Base-by-base conservation (phyloP, 805 yeast species). In the Yarrowia bubula region DNA sequence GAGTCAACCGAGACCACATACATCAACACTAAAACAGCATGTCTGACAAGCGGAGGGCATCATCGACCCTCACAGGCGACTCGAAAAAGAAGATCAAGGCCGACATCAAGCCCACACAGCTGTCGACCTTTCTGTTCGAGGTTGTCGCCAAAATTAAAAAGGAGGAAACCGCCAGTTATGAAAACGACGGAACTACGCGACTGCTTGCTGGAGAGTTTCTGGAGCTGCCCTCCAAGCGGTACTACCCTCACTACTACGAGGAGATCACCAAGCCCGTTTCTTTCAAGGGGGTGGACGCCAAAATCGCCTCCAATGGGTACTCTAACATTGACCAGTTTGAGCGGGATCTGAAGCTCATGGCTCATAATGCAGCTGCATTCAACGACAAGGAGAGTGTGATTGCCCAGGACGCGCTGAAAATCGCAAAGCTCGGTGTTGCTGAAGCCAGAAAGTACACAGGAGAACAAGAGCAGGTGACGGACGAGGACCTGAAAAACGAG, bases 191-290 rank as follows among this genome's bases (percentile, higher is more conserved):
- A 3, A 44, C 50, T 4, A 44, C 51, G 4, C 55, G 68, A 74
- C 76, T 62, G 73, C 70, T 79, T 63, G 66, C 76, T 42, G 76
- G 81, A 68, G 83, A 84, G 74, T 91, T 92, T 75, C 74, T 86
- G 67, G 86, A 84, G 69, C 79, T 91, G 42, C 97, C 97, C 8
- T 82, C 88, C 31, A 84, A 86, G 69, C 86, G 87, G 72, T 75
- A 83, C 51, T 90, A 89, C 71, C 92, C 97, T 0, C 96, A 90
- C 72, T 92, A 91, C 74, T 90, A 87, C 73, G 81, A 83, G 66
- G 78, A 85, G 64, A 85, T 90, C 50, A 76, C 78, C 63, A 76
- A 76, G 22, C 96, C 96, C 1, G 84, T 89, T 2, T 87, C 96
- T 0, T 74, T 90, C 11, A 80, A 83, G 65, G 93, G 89, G 74